Base-by-base conservation (phyloP, 352 stramenopile species). In the Phytophthora pistaciae region DNA sequence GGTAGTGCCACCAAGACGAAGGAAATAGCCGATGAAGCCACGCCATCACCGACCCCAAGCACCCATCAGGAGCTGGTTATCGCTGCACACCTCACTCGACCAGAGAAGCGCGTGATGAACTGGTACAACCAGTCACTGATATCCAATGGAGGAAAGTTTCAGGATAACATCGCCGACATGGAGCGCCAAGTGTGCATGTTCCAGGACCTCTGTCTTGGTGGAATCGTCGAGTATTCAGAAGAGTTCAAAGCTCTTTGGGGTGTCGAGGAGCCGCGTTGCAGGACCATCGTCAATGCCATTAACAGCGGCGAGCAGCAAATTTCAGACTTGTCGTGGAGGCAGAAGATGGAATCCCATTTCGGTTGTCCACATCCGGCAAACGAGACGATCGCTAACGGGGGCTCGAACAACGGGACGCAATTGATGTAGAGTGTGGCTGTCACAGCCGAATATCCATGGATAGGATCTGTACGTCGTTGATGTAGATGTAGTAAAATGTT, bases 121-220 rank as follows among this genome's bases (percentile, higher is more conserved):
- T 85, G 75, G 75, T 85, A 85, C 42, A 66, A 81, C 21, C 60
- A 70, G 18, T 61, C 68, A 11, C 67, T 74, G 50, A 29, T 64
- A 40, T 36, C 59, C 7, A 64, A 75, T 11, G 72, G 75, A 46
- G 75, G 66, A 1, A 38, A 70, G 1, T 70, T 64, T 13, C n/a
- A 48, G 23, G 62, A 79, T 5, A 75, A 66, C 31, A 68, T 80
- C 5, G 76, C 67, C 9, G 77, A 89, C 48, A 70, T 87, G 53
- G 79, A 89, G 44, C 74, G 72, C 54, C 84, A 87, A 70, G 46
- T 79, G 36, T 84, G 81, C 53, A 69, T 82, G 74, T 81, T 86
- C 57, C 70, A 89, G 36, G 75, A 84, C 7, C 67, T 82, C 27
- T 89, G 81, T 65, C 78, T 87, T 7, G 79, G 79, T 25, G 79